Conservation (phyloP, 495 filamentous ascomycete genomes). For the Hypoxylon crocopeplum region DNA sequence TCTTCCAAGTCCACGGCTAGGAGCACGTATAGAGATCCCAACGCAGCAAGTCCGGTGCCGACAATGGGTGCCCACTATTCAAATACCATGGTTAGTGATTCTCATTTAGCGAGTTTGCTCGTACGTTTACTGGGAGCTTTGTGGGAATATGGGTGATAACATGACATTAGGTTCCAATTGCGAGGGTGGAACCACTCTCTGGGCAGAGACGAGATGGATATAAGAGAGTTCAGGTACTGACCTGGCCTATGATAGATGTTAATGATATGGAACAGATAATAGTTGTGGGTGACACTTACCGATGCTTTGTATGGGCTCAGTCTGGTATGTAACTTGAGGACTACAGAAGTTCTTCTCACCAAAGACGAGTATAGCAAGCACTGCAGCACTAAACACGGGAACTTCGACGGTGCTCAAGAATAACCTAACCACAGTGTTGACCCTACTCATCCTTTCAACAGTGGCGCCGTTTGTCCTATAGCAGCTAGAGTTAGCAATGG, state of each 20-base stretch:
- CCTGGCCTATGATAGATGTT: conserved; percentile 23
- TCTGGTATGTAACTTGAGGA: conserved; percentile 55
- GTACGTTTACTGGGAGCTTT: too few species aligned
- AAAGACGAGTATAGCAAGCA: conserved; percentile 60
- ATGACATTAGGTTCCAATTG: too few species aligned
- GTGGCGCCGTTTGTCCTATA: conserved; percentile 61
- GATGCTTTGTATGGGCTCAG: conserved; percentile 61
- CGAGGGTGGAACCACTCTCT: background rate
- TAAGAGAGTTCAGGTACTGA: background rate
- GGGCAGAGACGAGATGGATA: background rate
- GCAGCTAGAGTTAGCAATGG: background rate
- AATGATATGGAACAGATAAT: conserved; percentile 12
- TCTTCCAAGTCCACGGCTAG: conserved; percentile 45
- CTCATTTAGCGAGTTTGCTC: too few species aligned
- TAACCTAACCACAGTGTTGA: conserved; percentile 51
- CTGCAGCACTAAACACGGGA: conserved; percentile 59
- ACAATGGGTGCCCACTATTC: conserved; percentile 65
- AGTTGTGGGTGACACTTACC: conserved; percentile 45
- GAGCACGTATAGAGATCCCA: conserved; percentile 62
- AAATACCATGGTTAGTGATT: conserved; percentile 27
- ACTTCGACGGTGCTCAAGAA: conserved; percentile 58
- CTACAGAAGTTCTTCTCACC: conserved; percentile 68
- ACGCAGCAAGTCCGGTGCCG: conserved; percentile 58
- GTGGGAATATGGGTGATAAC: too few species aligned
- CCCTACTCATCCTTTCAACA: conserved; percentile 52